A percentile compares a stretch with the other conserved stretches of the same genome.
Evolutionary conservation across 805 yeast species (phyloP).

Genomic region (Kodamaea leandrae): DNA sequence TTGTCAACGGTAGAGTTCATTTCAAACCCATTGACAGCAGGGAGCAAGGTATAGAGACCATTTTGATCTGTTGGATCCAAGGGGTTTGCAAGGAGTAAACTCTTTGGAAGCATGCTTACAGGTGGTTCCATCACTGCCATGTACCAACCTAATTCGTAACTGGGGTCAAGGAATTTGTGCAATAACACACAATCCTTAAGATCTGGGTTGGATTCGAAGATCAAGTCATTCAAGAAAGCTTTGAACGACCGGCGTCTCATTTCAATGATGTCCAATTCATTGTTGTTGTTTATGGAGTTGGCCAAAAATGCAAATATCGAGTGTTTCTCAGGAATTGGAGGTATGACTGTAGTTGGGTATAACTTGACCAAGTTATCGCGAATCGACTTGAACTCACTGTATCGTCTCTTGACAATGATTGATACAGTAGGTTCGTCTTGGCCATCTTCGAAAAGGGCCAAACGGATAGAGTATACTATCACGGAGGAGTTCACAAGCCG

Average conservation of each 20-base stretch:
- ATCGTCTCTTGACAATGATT: conserved; percentile 40
- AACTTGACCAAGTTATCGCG: conserved; percentile 36
- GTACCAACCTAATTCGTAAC: conserved; percentile 49
- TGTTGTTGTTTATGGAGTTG: conserved; percentile 37
- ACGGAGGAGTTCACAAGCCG: conserved; percentile 34
- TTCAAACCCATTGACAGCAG: conserved; percentile 41
- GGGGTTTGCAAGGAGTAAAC: conserved; percentile 49
- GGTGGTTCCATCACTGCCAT: conserved; percentile 50
- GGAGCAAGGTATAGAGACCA: conserved; percentile 50
- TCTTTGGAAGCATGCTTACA: conserved; percentile 44
- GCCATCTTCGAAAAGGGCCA: conserved; percentile 16
- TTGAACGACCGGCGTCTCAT: conserved; percentile 47
- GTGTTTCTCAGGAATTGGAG: conserved; percentile 47
- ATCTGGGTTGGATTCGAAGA: conserved; percentile 26
- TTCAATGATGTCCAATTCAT: conserved; percentile 42
- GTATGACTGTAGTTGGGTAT: conserved; percentile 40
- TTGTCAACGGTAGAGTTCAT: conserved; percentile 29
- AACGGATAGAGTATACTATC: conserved; percentile 37
- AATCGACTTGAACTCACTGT: conserved; percentile 43
- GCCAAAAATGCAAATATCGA: conserved; percentile 44
- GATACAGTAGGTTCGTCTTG: conserved; percentile 8
- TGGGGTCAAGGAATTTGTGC: conserved; percentile 50
- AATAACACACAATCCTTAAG: conserved; percentile 38
- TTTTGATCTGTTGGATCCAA: conserved; percentile 51
- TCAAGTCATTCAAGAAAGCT: conserved; percentile 42